Conservation (phyloP, 2,329 filamentous ascomycete genomes). For the Ophiostoma ulmi region DNA sequence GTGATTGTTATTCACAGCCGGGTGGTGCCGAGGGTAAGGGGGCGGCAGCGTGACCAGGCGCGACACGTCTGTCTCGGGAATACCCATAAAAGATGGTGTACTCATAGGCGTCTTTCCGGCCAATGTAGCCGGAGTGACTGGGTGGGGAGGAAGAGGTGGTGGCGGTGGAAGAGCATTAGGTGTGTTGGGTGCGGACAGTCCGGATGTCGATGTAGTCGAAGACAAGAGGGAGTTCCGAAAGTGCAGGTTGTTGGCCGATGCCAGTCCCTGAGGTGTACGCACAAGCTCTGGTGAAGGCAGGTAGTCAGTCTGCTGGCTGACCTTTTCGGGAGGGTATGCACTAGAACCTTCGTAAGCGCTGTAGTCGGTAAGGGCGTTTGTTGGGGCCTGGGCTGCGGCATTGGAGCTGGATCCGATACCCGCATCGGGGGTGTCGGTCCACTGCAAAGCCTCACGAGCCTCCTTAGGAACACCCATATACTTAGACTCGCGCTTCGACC, state of each 20-base stretch:
- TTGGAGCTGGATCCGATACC: slow-evolving; percentile 11
- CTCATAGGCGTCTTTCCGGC: not conserved
- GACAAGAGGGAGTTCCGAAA: slow-evolving; percentile 40
- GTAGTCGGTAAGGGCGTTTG: not conserved
- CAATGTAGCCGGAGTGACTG: not conserved
- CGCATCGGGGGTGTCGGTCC: slow-evolving; percentile 46
- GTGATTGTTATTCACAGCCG: slow-evolving; percentile 92
- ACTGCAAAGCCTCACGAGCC: slow-evolving; percentile 65
- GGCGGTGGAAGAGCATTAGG: slow-evolving; percentile 35
- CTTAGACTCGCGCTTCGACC: slow-evolving; percentile 86
- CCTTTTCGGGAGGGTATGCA: slow-evolving; percentile 54
- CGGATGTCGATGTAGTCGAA: slow-evolving; percentile 26
- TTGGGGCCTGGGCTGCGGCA: not conserved
- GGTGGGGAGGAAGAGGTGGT: not conserved
- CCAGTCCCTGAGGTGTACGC: slow-evolving; percentile 41
- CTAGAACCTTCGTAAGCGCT: slow-evolving; percentile 41
- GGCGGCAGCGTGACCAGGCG: slow-evolving; percentile 88
- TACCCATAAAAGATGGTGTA: not conserved
- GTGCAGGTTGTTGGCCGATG: slow-evolving; percentile 4
- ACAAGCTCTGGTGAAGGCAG: slow-evolving; percentile 34
- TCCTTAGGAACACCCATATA: slow-evolving; percentile 91
- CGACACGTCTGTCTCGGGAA: slow-evolving; percentile 62
- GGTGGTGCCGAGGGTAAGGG: slow-evolving; percentile 88
- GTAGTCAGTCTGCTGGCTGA: not conserved
- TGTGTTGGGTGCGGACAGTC: slow-evolving; percentile 40